phyloP scores from a whole-genome alignment of 768 basidiomycete species.

The Podaxis sp. region DNA sequence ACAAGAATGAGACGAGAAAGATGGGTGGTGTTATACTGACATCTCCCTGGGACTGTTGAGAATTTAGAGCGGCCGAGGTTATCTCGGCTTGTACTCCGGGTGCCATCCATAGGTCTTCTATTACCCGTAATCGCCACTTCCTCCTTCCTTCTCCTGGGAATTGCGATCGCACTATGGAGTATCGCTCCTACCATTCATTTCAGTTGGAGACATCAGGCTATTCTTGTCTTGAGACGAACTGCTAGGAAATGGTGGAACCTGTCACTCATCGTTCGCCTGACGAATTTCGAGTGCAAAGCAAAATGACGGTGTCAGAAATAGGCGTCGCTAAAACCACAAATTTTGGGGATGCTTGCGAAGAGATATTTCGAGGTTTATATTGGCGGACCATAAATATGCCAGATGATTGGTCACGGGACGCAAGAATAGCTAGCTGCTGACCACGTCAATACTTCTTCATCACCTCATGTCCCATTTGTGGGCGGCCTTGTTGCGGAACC shows the following conservation, averaged over 20 bases:
- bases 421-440: not conserved
- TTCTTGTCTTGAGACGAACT: constrained; percentile 1
- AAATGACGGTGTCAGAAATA: not conserved
- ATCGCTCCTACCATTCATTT: constrained; percentile 22
- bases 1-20: not conserved
- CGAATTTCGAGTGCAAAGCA: not conserved
- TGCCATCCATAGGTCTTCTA: constrained; percentile 44
- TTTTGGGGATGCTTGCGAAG: not conserved
- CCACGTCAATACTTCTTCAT: not conserved
- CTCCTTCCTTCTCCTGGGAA: constrained; percentile 54
- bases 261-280: constrained; percentile 1
- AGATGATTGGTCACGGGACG: constrained; percentile 5
- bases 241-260: not conserved
- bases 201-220: not conserved
- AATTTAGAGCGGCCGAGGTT: constrained; percentile 15
- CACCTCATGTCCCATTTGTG: not conserved
- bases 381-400: not conserved
- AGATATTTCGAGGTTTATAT: not conserved
- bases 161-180: constrained; percentile 37
- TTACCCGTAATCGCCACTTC: constrained; percentile 47
- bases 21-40: not conserved
- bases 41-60: not conserved
- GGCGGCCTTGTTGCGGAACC: not conserved
- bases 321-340: not conserved
- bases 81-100: constrained; percentile 13